Evolutionary conservation across 495 filamentous ascomycete genomes (phyloP), one percentile per base, ranked within the genome.

Genomic region (Aspergillus asperescens): DNA sequence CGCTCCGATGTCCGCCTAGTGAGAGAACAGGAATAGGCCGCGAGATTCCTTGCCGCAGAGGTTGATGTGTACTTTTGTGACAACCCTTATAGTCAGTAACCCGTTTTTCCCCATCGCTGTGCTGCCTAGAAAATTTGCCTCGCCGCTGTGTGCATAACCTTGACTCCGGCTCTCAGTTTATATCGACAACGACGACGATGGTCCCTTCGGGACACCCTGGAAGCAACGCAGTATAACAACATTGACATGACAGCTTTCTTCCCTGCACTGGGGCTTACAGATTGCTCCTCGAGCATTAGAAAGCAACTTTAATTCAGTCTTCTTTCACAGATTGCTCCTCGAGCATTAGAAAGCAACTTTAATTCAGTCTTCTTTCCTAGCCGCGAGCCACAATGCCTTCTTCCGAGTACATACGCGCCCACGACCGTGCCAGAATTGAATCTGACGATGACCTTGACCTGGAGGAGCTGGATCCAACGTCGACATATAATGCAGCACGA

Each of bases 391-490:
- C 12, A 42, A 74, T 75, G 72, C 63, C 67, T 58, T 66, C 70
- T 18, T 71, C 71, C 35, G 71, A 74, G 12, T 75, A 77, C 53
- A 40, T 66, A 41, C 68, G 71, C 48, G 64, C 66, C 28, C 57
- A 63, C 37, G 66, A 64, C 22, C 57, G 59, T 22, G 49, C 64
- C 27, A 65, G 65, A 37, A 62, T 66, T 1, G 72, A 62, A 7
- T 18, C 13, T 23, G 70, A 69, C 15, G 87, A 88, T 37, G 77
- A 80, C 54, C 72, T 89, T 43, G 84, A 90, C 53, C 59, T 83
- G 46, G 77, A 89, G 59, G 87, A 90, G 75, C 79, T 90, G 31
- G 85, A 88, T 57, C 85, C 83, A 13, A 66, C 66, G 20, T 67
- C 75, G 16, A 66, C 72, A 20, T 55, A 67, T 28, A 64, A 76